Evolutionary conservation across 1,284 basidiomycete species (phyloP).

Genomic region (Ustilago curta): DNA sequence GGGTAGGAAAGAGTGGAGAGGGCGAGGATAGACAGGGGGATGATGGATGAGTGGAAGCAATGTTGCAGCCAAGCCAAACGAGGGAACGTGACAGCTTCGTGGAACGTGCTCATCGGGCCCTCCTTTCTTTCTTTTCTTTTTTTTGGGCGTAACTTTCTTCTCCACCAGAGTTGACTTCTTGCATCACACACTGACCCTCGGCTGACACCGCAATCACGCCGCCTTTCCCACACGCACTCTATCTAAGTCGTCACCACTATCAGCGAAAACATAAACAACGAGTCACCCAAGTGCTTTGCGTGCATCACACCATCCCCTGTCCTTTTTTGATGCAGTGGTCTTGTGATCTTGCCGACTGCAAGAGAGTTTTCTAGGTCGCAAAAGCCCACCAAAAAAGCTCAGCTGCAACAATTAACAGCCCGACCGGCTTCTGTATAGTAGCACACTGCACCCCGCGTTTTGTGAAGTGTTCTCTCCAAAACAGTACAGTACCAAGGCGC

Average conservation of each 20-base stretch:
- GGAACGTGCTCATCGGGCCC: conserved; percentile 35
- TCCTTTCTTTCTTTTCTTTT: background rate
- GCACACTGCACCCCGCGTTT: conserved; percentile 16
- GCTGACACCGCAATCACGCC: conserved; percentile 1
- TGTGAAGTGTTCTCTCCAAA: too few species aligned
- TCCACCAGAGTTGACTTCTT: conserved; percentile 7
- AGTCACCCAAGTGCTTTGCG: too few species aligned
- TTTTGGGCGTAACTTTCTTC: conserved; percentile 5
- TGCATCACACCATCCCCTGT: background rate
- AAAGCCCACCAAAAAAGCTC: background rate
- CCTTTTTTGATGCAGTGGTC: conserved; percentile 1
- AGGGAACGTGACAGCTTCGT: conserved; percentile 39
- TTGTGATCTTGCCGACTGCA: background rate
- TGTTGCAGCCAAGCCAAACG: background rate
- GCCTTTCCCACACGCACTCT: too few species aligned
- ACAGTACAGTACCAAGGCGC: too few species aligned
- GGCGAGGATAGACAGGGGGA: background rate
- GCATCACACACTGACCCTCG: background rate
- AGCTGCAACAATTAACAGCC: conserved; percentile 29
- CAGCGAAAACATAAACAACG: too few species aligned
- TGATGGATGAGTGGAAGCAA: background rate
- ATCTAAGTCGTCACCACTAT: too few species aligned
- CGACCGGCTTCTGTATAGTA: conserved; percentile 33
- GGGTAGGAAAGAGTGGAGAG: conserved; percentile 2
- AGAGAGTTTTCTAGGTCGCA: background rate